phyloP scores from a whole-genome alignment of 352 stramenopile genomes.

The Detonula confervacea region DNA sequence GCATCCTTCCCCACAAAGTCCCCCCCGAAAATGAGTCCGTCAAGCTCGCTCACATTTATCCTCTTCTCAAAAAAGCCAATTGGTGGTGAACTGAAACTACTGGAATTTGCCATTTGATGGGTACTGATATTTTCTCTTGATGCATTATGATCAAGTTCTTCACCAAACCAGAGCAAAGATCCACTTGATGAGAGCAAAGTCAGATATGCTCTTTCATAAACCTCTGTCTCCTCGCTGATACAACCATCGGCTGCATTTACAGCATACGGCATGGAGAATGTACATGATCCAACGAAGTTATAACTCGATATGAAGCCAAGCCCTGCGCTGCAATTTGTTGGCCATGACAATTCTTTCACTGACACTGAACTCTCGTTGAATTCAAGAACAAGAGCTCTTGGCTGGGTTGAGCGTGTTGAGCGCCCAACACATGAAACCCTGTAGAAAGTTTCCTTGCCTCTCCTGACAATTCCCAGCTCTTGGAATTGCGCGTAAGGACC shows the following conservation, averaged over 20 bases:
- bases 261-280: constrained; percentile 71
- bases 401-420: constrained; percentile 60
- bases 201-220: constrained; percentile 70
- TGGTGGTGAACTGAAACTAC: constrained; percentile 2
- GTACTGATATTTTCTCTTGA: constrained; percentile 14
- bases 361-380: constrained; percentile 74
- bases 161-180: constrained; percentile 68
- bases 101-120: constrained; percentile 3
- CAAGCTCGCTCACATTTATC: constrained; percentile 71
- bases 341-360: constrained; percentile 69
- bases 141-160: constrained; percentile 41
- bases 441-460: constrained; percentile 57
- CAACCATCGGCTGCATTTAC: constrained; percentile 30
- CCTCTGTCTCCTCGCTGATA: constrained; percentile 23
- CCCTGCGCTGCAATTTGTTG: constrained; percentile 42
- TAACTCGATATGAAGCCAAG: constrained; percentile 61
- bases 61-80: constrained; percentile 81
- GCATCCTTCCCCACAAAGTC: constrained; percentile 66
- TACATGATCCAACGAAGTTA: constrained; percentile 70
- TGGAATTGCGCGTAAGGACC: constrained; percentile 81
- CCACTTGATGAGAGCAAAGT: constrained; percentile 67
- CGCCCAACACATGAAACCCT: constrained; percentile 68
- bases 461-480: constrained; percentile 65
- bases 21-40: constrained; percentile 61
- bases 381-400: constrained; percentile 70